These are phyloP conservation scores for Fusarium nematophilum DNA, from an alignment of 2,329 filamentous ascomycete genomes.

Conservation along the genomic window DNA sequence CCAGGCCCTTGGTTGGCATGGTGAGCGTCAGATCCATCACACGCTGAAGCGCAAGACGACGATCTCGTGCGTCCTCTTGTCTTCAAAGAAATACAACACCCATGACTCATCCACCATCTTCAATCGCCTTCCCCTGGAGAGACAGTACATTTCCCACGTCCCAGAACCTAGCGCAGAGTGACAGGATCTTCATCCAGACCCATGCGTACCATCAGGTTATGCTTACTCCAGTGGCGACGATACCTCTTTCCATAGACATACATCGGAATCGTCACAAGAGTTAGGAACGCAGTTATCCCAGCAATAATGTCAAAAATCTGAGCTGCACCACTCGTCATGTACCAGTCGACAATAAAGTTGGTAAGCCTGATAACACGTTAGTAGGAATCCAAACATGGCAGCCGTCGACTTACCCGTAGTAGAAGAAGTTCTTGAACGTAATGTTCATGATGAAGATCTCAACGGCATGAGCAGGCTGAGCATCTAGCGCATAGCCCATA, in stretches of 20 bases:
- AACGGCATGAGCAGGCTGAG: conserved; percentile 2
- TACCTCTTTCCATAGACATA: conserved; percentile 10
- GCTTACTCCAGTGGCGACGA: conserved; percentile 1
- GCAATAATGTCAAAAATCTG: conserved; percentile 1
- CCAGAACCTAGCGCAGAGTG: too few relatives aligned
- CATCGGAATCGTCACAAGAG: conserved; percentile 3
- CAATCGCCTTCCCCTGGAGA: too few relatives aligned
- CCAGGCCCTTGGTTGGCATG: too few relatives aligned
- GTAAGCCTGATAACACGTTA: not conserved
- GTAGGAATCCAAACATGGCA: too few relatives aligned
- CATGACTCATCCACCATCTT: too few relatives aligned
- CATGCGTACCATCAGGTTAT: not conserved
- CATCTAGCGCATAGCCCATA: conserved; percentile 12
- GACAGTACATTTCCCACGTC: too few relatives aligned
- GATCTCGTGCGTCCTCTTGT: too few relatives aligned
- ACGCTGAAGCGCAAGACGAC: too few relatives aligned
- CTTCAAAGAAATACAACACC: too few relatives aligned
- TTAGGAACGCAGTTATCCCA: conserved; percentile 3
- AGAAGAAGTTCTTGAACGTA: conserved; percentile 22
- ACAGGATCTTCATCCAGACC: conserved; percentile 7
- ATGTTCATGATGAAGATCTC: conserved; percentile 26
- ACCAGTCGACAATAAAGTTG: conserved; percentile 8
- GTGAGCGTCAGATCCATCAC: too few relatives aligned
- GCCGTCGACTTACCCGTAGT: conserved; percentile 16
- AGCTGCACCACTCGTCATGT: not conserved